Conservation (phyloP, 192 early-diverging fungal species). For the Coemansia sp. region DNA sequence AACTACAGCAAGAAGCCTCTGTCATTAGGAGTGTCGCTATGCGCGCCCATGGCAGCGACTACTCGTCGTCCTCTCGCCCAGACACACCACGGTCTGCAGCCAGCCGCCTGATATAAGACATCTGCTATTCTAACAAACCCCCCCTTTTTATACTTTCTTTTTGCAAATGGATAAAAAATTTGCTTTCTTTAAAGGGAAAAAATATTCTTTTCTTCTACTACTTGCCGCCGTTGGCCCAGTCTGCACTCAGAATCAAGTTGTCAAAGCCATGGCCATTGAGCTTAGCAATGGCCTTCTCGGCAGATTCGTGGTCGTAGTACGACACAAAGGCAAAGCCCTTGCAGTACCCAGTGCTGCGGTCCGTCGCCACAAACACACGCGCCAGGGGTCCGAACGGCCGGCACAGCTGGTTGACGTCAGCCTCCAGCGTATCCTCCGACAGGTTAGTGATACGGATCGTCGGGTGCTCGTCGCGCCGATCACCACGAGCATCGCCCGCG, state of each 20-base stretch:
- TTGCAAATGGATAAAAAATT: neutral
- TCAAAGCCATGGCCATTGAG: constrained; percentile 97
- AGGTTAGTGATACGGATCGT: constrained; percentile 94
- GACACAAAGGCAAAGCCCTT: constrained; percentile 97
- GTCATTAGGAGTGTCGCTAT: constrained; percentile 47
- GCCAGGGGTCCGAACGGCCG: constrained; percentile 80
- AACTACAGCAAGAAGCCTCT: constrained; percentile 50
- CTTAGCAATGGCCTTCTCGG: constrained; percentile 79
- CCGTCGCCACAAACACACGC: constrained; percentile 84
- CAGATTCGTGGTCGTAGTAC: constrained; percentile 79
- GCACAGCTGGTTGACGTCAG: constrained; percentile 88
- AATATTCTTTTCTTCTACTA: neutral
- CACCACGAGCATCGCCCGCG: constrained; percentile 44
- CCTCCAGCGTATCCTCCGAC: constrained; percentile 90
- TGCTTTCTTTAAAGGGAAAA: too few species aligned
- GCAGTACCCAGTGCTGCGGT: constrained; percentile 83
- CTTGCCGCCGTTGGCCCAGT: constrained; percentile 65
- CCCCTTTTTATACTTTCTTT: neutral
- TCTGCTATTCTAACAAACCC: neutral
- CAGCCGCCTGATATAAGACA: constrained; percentile 5
- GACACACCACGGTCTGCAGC: constrained; percentile 19
- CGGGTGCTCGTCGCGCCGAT: constrained; percentile 68
- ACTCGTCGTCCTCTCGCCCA: constrained; percentile 37
- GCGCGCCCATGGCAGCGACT: constrained; percentile 51
- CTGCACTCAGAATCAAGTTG: constrained; percentile 90